Evolutionary conservation across 2,329 filamentous ascomycete genomes (phyloP).

Genomic region (Ceratocystis ficicola): DNA sequence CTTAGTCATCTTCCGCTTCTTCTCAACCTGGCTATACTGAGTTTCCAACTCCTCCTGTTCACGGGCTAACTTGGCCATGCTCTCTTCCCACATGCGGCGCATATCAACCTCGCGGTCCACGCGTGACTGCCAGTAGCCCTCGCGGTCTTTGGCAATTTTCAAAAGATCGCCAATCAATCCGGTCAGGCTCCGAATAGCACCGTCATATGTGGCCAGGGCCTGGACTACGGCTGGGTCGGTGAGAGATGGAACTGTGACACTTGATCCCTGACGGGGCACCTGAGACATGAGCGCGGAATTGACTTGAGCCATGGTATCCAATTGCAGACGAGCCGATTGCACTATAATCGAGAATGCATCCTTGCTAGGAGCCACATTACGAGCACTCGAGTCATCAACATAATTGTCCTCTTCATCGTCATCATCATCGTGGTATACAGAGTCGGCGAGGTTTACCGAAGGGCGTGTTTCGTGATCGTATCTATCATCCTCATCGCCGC

Average conservation of each 20-base stretch:
- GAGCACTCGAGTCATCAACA: conserved; percentile 61
- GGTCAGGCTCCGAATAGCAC: conserved; percentile 76
- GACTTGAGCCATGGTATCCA: conserved; percentile 80
- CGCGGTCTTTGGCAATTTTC: conserved; percentile 84
- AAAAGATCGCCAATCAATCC: conserved; percentile 74
- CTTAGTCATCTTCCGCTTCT: conserved; percentile 82
- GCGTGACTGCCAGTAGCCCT: conserved; percentile 93
- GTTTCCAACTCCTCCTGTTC: conserved; percentile 89
- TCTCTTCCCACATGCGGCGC: conserved; percentile 95
- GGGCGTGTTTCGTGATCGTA: conserved; percentile 34
- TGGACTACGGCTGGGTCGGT: conserved; percentile 64
- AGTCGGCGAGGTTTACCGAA: conserved; percentile 30
- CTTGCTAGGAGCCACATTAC: conserved; percentile 64
- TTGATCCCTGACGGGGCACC: conserved; percentile 28
- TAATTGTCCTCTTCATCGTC: conserved; percentile 69
- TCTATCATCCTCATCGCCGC: conserved; percentile 41
- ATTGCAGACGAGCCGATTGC: conserved; percentile 82
- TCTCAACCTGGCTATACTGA: conserved; percentile 76
- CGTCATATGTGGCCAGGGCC: conserved; percentile 75
- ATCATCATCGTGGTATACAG: conserved; percentile 36
- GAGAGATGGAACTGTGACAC: conserved; percentile 32
- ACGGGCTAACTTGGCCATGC: conserved; percentile 89
- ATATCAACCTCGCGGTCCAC: conserved; percentile 85
- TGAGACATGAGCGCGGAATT: conserved; percentile 67
- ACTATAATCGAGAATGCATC: conserved; percentile 96